Evolutionary conservation across 2,329 filamentous ascomycete species (phyloP).

Genomic region (Phaeomoniella chlamydospora): DNA sequence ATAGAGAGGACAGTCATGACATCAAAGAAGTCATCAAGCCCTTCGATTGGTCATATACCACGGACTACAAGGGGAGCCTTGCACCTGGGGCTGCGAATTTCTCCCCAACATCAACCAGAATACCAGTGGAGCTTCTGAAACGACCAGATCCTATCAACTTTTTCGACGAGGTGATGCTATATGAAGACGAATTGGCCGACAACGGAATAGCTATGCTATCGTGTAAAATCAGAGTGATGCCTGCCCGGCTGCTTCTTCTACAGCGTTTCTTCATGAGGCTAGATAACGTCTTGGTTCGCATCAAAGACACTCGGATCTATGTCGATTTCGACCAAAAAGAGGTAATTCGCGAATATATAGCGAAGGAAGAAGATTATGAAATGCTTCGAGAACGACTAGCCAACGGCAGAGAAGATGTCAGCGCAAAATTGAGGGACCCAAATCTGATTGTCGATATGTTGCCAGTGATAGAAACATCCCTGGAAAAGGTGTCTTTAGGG

Average conservation of each 20-base stretch:
- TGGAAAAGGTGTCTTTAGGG: conserved; percentile 38
- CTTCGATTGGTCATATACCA: conserved; percentile 97
- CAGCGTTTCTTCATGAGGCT: conserved; percentile 83
- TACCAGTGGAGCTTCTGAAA: conserved; percentile 76
- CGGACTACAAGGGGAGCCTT: conserved; percentile 65
- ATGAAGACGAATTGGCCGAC: conserved; percentile 94
- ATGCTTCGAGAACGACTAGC: conserved; percentile 56
- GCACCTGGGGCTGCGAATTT: conserved; percentile 20
- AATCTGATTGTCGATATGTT: conserved; percentile 59
- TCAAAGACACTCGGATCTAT: conserved; percentile 83
- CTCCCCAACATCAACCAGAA: conserved; percentile 32
- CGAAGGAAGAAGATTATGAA: conserved; percentile 70
- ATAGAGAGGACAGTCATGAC: conserved; percentile 61
- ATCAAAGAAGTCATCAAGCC: conserved; percentile 92
- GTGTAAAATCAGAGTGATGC: conserved; percentile 88
- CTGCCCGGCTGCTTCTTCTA: conserved; percentile 70
- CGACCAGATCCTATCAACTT: conserved; percentile 88
- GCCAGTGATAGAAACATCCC: conserved; percentile 51
- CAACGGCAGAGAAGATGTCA: conserved; percentile 55
- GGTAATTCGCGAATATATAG: conserved; percentile 79
- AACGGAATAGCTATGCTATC: conserved; percentile 87
- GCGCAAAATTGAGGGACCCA: conserved; percentile 63
- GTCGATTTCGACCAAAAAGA: conserved; percentile 70
- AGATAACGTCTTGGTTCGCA: conserved; percentile 74
- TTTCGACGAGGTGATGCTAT: conserved; percentile 90